These are phyloP conservation scores for Maudiozyma bulderi DNA, from an alignment of 805 yeast species.

Conservation along the genomic window DNA sequence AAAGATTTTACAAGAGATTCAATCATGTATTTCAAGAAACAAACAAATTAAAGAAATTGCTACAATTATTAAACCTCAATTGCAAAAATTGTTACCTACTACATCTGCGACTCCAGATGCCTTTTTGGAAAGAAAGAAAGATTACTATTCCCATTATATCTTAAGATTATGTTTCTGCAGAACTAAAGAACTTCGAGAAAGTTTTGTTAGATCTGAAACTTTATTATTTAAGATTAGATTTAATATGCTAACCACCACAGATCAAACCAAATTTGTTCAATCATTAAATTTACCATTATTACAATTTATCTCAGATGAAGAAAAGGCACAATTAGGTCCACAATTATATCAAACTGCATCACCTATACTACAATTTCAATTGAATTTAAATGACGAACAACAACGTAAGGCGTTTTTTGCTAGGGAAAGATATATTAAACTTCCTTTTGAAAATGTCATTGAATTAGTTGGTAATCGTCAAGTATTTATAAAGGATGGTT, in stretches of 20 bases:
- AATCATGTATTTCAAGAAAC: constrained; percentile 58
- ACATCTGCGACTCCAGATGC: constrained; percentile 17
- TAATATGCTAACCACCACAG: constrained; percentile 48
- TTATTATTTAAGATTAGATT: constrained; percentile 67
- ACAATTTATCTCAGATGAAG: constrained; percentile 52
- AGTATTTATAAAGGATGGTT: constrained; percentile 58
- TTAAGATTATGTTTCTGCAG: constrained; percentile 84
- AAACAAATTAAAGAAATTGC: constrained; percentile 59
- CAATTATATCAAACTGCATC: constrained; percentile 50
- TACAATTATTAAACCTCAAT: constrained; percentile 49
- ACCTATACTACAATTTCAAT: constrained; percentile 26
- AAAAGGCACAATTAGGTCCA: constrained; percentile 41
- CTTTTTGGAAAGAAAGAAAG: constrained; percentile 65
- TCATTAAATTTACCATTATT: constrained; percentile 58
- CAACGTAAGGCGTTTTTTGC: constrained; percentile 38
- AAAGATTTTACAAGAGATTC: constrained; percentile 75
- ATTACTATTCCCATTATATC: constrained; percentile 85
- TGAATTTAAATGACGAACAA: constrained; percentile 37
- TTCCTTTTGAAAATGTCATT: constrained; percentile 79
- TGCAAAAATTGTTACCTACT: constrained; percentile 54
- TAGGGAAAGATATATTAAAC: constrained; percentile 63
- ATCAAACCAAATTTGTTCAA: constrained; percentile 63
- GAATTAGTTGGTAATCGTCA: constrained; percentile 67
- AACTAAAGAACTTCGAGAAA: constrained; percentile 67
- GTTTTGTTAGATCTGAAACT: constrained; percentile 72